Evolutionary conservation across 352 stramenopile genomes (phyloP), one percentile per base, ranked within the genome.

Genomic region (Thalassiosira exigua): DNA sequence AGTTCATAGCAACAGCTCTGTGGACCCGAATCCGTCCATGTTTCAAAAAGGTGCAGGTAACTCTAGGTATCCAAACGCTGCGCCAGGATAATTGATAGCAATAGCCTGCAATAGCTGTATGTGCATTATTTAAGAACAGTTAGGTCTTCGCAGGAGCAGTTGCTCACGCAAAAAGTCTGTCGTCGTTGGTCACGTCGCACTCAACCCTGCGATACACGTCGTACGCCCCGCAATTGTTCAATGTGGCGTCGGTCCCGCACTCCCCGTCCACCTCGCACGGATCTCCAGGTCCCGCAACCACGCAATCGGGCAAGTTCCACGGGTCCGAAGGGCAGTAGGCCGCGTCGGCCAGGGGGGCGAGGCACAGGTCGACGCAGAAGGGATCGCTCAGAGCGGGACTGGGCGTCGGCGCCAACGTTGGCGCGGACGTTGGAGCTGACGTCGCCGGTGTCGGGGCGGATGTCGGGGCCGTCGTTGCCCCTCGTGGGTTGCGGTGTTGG

Each of bases 191-290:
- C 22, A 44, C 19, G 32, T 65, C 39, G 30, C 74, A 82, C 5
- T 68, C 36, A 7, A 82, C 48, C 33, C 57, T 42, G 9, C 26
- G 57, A 22, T 83, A 79, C 1, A 83, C 61, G 50, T 72, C 59
- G 39, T 64, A 71, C 44, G 41, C 60, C 19, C 33, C 19, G 26
- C 75, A 83, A 57, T 82, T 82, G 42, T 69, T 72, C 39, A 82
- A 52, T 22, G 27, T 58, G 19, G 12, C 12, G 51, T 74, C 57
- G 12, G 74, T 75, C 7, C 65, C 59, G 30, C 74, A 82, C 54
- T 75, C 66, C 52, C 65, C 60, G 41, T 81, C 60, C 11, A 57
- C 51, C 50, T 70, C 42, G 54, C 74, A 82, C 17, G 69, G 46
- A 41, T 57, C 56, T 21, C 74, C 74, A 4, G 70, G 17, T 12